phyloP scores from a whole-genome alignment of 306 rosid genomes.

The Fagus crenata region DNA sequence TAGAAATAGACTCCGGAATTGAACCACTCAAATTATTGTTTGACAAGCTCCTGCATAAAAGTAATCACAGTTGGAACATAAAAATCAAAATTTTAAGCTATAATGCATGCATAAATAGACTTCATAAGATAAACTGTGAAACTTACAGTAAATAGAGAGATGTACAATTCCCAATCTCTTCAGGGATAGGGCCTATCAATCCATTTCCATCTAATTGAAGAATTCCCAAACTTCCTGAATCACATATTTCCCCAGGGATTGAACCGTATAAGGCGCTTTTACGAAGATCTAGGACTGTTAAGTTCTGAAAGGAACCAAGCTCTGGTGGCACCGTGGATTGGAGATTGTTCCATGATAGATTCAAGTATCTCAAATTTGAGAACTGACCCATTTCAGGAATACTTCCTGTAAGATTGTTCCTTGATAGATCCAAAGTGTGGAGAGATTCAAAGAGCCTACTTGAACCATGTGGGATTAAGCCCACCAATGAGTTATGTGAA shows the following conservation, averaged over 20 bases:
- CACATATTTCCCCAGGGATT: slow-evolving; percentile 68
- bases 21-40: slow-evolving; percentile 72
- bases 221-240: slow-evolving; percentile 68
- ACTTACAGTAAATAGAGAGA: slow-evolving; percentile 81
- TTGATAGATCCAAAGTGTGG: slow-evolving; percentile 58
- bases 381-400: slow-evolving; percentile 67
- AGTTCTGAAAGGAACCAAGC: slow-evolving; percentile 59
- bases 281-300: slow-evolving; percentile 68
- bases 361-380: slow-evolving; percentile 60
- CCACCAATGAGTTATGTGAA: slow-evolving; percentile 53
- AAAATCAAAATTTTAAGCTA: background rate
- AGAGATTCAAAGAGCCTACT: slow-evolving; percentile 58
- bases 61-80: slow-evolving; percentile 18
- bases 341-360: slow-evolving; percentile 86
- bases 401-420: slow-evolving; percentile 58
- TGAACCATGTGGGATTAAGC: slow-evolving; percentile 68
- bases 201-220: slow-evolving; percentile 88
- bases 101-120: background rate
- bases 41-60: slow-evolving; percentile 70
- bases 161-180: slow-evolving; percentile 79
- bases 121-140: slow-evolving; percentile 24
- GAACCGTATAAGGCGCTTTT: slow-evolving; percentile 58
- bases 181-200: slow-evolving; percentile 64
- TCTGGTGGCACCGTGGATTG: slow-evolving; percentile 66
- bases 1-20: slow-evolving; percentile 70